Evolutionary conservation across 208 protist genomes (phyloP), one percentile per base, ranked within the genome.

Genomic region (Wallacemonas sp.): DNA sequence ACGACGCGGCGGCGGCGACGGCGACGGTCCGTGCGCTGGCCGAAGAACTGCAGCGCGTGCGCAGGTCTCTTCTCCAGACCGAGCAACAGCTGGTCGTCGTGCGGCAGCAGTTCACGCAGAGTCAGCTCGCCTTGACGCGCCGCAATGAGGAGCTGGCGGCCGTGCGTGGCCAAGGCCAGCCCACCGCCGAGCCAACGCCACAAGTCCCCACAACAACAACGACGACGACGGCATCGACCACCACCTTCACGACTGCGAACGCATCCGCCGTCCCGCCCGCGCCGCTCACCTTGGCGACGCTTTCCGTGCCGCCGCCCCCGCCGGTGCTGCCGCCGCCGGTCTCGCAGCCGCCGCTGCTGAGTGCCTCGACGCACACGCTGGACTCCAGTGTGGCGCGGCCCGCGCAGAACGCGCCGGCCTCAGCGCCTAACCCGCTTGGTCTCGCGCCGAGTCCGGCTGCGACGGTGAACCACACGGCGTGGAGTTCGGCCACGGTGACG

Each of bases 61-160:
- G 63, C 0, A 48, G 65, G 34, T 63, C 69, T 23, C 41, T 79
- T 9, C 43, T 74, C 14, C 55, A 49, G 14, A 61, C 61, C 17
- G 68, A 79, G 54, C 61, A 79, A 32, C 57, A 71, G 23, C 68
- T 74, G 0, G 19, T 74, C 47, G 30, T 71, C 4, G 38, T 30
- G 26, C 68, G 67, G 55, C 33, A 74, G 29, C 63, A 57, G 48
- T 56, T 26, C n/a, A 29, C 36, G 9, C 39, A 65, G 30, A 36
- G 32, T 21, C 52, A 58, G 39, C 43, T 39, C 14, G 39, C 44
- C 41, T 14, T 65, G 32, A 55, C 39, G 29, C 33, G 24, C 4
- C 34, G 48, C 27, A 57, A 61, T 8, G 64, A 62, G 41, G 48
- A 36, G 24, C 56, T 39, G 27, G 23, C 24, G 23, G 34, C 38